These are phyloP conservation scores for Arthrobotrys iridis DNA, from an alignment of 2,329 filamentous ascomycete genomes.

Conservation along the genomic window DNA sequence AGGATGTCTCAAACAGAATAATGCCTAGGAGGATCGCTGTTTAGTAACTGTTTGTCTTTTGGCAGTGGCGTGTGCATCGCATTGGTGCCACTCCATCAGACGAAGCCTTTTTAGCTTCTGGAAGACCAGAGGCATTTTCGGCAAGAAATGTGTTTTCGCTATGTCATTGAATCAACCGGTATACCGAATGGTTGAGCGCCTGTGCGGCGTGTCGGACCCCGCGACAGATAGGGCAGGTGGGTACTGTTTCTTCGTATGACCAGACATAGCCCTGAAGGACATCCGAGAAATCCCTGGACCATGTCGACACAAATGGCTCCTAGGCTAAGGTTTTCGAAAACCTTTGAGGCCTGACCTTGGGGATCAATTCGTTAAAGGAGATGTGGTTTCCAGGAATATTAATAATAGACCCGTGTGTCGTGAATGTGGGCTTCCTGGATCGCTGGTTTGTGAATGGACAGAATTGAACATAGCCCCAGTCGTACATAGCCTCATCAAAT, in stretches of 20 bases:
- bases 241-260: constrained; percentile 48
- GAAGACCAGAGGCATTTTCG: constrained; percentile 22
- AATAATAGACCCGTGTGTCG: constrained; percentile 27
- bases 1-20: constrained; percentile 9
- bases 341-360: constrained; percentile 35
- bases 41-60: constrained; percentile 5
- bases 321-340: constrained; percentile 17
- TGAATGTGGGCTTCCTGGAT: constrained; percentile 48
- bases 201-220: constrained; percentile 53
- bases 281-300: constrained; percentile 37
- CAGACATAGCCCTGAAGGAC: constrained; percentile 48
- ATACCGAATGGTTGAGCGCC: background rate
- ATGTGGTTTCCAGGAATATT: constrained; percentile 31
- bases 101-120: constrained; percentile 28
- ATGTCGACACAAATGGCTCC: constrained; percentile 44
- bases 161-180: constrained; percentile 21
- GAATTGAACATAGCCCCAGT: constrained; percentile 48
- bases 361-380: constrained; percentile 23
- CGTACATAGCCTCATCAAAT: constrained; percentile 47
- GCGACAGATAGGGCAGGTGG: constrained; percentile 54
- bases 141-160: background rate
- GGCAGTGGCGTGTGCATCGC: constrained; percentile 36
- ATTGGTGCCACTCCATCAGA: constrained; percentile 14
- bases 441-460: constrained; percentile 49
- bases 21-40: background rate